phyloP scores from a whole-genome alignment of 352 stramenopile genomes.

The Pythium inflatum region DNA sequence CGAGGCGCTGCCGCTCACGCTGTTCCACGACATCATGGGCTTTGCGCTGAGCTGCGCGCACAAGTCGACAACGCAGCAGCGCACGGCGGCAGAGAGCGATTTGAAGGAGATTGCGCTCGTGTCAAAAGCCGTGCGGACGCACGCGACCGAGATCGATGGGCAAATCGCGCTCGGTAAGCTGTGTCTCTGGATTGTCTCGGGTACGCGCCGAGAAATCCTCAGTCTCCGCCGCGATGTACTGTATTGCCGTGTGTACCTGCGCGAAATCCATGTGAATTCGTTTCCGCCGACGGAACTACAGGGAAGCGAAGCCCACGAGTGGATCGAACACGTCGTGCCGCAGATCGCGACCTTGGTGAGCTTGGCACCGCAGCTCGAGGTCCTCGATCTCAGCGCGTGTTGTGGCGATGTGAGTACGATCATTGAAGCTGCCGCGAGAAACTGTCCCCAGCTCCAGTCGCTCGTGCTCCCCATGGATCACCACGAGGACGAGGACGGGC shows the following conservation, averaged over 20 bases:
- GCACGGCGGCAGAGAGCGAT: not conserved
- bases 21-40: slow-evolving; percentile 18
- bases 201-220: slow-evolving; percentile 11
- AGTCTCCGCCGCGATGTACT: slow-evolving; percentile 12
- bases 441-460: slow-evolving; percentile 9
- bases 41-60: slow-evolving; percentile 2
- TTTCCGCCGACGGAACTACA: not conserved
- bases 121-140: slow-evolving; percentile 6
- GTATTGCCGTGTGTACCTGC: slow-evolving; percentile 8
- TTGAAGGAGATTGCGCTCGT: slow-evolving; percentile 6
- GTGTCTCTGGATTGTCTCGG: not conserved
- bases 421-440: not conserved
- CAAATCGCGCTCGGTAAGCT: slow-evolving; percentile 14
- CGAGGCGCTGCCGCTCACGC: slow-evolving; percentile 12
- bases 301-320: too few relatives aligned
- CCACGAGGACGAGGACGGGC: not conserved
- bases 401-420: not conserved
- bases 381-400: slow-evolving; percentile 10
- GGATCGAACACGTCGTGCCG: not conserved
- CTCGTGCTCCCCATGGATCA: slow-evolving; percentile 1
- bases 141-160: slow-evolving; percentile 6
- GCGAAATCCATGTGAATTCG: slow-evolving; percentile 4
- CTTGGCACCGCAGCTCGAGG: slow-evolving; percentile 8
- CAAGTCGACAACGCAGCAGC: not conserved
- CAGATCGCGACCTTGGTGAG: not conserved